Conservation (phyloP, 2,329 filamentous ascomycete genomes). For the Orbilia blumenaviensis region DNA sequence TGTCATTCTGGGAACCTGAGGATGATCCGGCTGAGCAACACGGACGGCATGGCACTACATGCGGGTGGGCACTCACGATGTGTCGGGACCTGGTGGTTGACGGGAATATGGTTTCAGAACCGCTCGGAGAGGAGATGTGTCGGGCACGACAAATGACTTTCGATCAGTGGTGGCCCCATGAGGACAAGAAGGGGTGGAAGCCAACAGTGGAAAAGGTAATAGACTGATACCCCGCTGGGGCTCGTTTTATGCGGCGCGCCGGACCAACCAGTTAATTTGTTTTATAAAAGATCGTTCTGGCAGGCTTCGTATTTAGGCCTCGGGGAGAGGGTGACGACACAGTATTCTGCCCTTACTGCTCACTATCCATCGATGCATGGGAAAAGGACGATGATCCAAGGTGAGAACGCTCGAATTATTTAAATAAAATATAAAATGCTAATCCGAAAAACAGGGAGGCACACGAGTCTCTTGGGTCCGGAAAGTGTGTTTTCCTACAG, state of each 20-base stretch:
- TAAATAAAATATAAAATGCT: constrained; percentile 24
- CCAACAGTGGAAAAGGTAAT: constrained; percentile 86
- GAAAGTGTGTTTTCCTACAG: constrained; percentile 28
- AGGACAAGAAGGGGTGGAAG: constrained; percentile 85
- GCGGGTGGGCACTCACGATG: constrained; percentile 84
- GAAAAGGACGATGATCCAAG: constrained; percentile 89
- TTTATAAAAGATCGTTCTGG: constrained; percentile 53
- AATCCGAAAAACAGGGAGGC: constrained; percentile 19
- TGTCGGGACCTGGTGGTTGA: constrained; percentile 69
- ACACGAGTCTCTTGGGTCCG: constrained; percentile 26
- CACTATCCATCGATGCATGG: constrained; percentile 90
- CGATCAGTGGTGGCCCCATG: constrained; percentile 81
- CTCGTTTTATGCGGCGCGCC: not conserved
- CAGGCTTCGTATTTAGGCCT: constrained; percentile 50
- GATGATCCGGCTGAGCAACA: constrained; percentile 88
- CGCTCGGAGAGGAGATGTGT: constrained; percentile 74
- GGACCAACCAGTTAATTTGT: not conserved
- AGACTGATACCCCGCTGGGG: not conserved
- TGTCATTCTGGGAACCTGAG: constrained; percentile 90
- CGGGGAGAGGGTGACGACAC: constrained; percentile 68
- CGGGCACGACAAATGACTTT: constrained; percentile 86
- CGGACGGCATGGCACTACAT: constrained; percentile 79
- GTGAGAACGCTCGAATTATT: constrained; percentile 61
- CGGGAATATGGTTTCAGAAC: constrained; percentile 72
- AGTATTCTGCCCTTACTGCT: constrained; percentile 90